Percentiles rank a stretch among this genome's conserved stretches.
Evolutionary conservation across 495 filamentous ascomycete genomes (phyloP).

Genomic region (Neurospora cerealis): DNA sequence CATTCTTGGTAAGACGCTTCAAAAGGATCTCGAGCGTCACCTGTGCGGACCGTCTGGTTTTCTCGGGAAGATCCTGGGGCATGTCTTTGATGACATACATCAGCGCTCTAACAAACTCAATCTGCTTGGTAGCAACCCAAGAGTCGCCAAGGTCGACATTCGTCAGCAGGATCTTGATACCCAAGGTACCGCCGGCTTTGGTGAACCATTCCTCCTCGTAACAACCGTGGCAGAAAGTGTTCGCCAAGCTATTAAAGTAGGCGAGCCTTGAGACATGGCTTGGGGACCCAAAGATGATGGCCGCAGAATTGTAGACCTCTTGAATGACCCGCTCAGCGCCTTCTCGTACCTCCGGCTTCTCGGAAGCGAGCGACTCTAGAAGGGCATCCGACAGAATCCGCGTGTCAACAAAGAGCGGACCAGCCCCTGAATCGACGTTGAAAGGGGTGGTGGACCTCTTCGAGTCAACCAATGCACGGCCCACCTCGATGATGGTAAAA

Average conservation of each 20-base stretch:
- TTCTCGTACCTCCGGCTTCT: constrained; percentile 67
- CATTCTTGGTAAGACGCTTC: constrained; percentile 59
- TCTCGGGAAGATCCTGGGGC: constrained; percentile 80
- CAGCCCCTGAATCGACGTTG: constrained; percentile 75
- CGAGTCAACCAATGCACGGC: constrained; percentile 62
- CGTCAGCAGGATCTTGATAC: constrained; percentile 73
- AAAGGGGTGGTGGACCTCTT: constrained; percentile 67
- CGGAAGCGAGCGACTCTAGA: constrained; percentile 76
- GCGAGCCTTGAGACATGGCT: constrained; percentile 59
- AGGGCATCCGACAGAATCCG: constrained; percentile 81
- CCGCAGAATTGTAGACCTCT: constrained; percentile 67
- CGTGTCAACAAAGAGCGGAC: constrained; percentile 73
- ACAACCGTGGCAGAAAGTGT: constrained; percentile 84
- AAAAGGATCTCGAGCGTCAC: constrained; percentile 71
- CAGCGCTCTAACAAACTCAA: constrained; percentile 75
- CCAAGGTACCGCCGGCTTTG: constrained; percentile 82
- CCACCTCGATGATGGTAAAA: constrained; percentile 86
- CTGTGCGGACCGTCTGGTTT: constrained; percentile 70
- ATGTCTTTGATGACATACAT: constrained; percentile 98
- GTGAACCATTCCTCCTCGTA: constrained; percentile 97
- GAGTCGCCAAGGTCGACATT: constrained; percentile 70
- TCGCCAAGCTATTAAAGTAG: constrained; percentile 73
- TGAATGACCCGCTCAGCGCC: constrained; percentile 69
- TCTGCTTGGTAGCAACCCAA: constrained; percentile 72
- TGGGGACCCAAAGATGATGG: constrained; percentile 65